These are phyloP conservation scores for Phytophthora idaei DNA, from an alignment of 352 stramenopile species.

Conservation along the genomic window DNA sequence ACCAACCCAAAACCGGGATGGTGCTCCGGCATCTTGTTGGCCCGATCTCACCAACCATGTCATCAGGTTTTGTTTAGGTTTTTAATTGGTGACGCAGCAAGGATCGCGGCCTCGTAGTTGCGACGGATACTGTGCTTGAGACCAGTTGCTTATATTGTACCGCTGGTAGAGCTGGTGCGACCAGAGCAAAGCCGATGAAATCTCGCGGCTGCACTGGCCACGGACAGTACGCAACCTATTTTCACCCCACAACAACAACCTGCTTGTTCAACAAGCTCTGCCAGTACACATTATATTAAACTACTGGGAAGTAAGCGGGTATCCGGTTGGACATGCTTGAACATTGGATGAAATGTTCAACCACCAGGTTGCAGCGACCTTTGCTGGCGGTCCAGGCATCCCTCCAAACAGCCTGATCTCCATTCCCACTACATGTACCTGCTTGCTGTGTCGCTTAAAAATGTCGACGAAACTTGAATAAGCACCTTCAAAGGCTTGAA, in stretches of 20 bases:
- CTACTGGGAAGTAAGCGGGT: too few relatives aligned
- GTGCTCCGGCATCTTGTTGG: constrained; percentile 27
- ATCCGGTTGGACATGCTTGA: constrained; percentile 18
- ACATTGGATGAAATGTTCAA: constrained; percentile 22
- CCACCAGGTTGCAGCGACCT: background rate
- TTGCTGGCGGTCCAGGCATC: constrained; percentile 6
- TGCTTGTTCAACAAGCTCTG: too few relatives aligned
- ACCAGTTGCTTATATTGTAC: constrained; percentile 14
- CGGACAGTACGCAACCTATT: constrained; percentile 10
- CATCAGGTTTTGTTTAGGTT: background rate
- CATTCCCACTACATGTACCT: background rate
- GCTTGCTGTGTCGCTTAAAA: background rate
- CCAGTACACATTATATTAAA: too few relatives aligned
- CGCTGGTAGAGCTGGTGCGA: constrained; percentile 28
- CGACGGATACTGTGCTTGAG: constrained; percentile 2
- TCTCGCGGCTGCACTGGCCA: constrained; percentile 8
- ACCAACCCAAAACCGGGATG: constrained; percentile 20
- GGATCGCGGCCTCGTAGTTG: background rate
- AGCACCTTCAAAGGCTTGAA: too few relatives aligned
- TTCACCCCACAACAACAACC: background rate
- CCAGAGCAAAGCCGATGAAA: constrained; percentile 29
- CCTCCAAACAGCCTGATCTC: constrained; percentile 1
- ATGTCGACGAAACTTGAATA: background rate
- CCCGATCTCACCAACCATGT: constrained; percentile 9
- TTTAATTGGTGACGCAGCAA: constrained; percentile 6